Conservation (phyloP, 1,139 yeast genomes). For the Candida buenavistaensis region DNA sequence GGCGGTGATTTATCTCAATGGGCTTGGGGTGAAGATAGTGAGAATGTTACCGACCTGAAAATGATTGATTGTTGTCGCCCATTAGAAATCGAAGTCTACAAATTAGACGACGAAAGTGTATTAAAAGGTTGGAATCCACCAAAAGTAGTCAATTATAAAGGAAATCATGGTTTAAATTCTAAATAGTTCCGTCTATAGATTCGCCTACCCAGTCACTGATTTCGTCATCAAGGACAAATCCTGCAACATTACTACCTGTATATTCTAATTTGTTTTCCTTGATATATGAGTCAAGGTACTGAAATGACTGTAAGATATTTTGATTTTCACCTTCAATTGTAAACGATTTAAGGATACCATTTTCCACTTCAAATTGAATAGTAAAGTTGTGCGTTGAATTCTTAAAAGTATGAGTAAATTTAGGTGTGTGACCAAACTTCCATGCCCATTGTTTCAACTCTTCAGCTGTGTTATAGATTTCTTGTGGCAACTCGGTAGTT, state of each 20-base stretch:
- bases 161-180: conserved; percentile 55
- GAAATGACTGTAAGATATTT: conserved; percentile 26
- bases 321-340: conserved; percentile 19
- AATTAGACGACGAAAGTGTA: conserved; percentile 43
- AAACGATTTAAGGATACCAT: conserved; percentile 27
- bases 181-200: conserved; percentile 46
- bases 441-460: conserved; percentile 64
- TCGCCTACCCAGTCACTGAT: conserved; percentile 50
- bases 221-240: conserved; percentile 43
- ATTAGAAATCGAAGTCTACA: conserved; percentile 60
- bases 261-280: conserved; percentile 28
- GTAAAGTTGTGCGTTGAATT: conserved; percentile 30
- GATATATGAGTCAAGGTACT: conserved; percentile 28
- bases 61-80: conserved; percentile 67
- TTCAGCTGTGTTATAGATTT: conserved; percentile 41
- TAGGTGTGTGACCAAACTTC: conserved; percentile 73
- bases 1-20: conserved; percentile 70
- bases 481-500: conserved; percentile 42
- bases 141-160: conserved; percentile 49
- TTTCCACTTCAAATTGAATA: conserved; percentile 43
- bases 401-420: conserved; percentile 49
- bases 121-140: conserved; percentile 55
- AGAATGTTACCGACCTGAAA: conserved; percentile 40
- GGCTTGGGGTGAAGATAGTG: conserved; percentile 67
- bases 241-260: conserved; percentile 46